Evolutionary conservation across 495 filamentous ascomycete species (phyloP).

Genomic region (Ramalina peruviana): DNA sequence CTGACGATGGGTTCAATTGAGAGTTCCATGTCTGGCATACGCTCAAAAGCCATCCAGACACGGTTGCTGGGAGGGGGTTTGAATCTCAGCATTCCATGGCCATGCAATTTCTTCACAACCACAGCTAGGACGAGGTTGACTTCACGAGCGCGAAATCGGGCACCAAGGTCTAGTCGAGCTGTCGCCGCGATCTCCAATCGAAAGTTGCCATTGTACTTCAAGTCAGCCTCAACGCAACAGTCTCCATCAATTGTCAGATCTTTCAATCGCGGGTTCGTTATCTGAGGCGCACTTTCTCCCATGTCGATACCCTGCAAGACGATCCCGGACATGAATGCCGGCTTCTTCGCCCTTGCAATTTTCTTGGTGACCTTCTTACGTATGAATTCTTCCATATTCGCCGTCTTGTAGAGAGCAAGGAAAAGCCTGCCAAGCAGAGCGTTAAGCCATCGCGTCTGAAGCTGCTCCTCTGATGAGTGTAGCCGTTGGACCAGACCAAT

Average conservation of each 20-base stretch:
- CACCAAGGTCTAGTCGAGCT: constrained; percentile 77
- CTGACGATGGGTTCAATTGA: constrained; percentile 90
- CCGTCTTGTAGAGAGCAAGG: constrained; percentile 72
- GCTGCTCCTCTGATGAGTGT: constrained; percentile 81
- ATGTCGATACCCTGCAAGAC: constrained; percentile 69
- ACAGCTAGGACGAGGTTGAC: constrained; percentile 81
- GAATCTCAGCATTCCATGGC: constrained; percentile 69
- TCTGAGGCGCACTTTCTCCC: constrained; percentile 72
- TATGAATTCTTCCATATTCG: constrained; percentile 63
- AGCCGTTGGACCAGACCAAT: constrained; percentile 75
- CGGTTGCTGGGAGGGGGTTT: constrained; percentile 94
- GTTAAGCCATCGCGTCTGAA: constrained; percentile 92
- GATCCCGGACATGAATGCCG: constrained; percentile 73
- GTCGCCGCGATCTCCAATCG: constrained; percentile 78
- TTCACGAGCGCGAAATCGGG: constrained; percentile 77
- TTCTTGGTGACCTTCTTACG: constrained; percentile 87
- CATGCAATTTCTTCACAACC: constrained; percentile 72
- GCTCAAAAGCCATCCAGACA: constrained; percentile 86
- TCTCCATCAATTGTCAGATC: constrained; percentile 88
- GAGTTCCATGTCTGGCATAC: constrained; percentile 83
- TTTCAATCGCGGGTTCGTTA: constrained; percentile 78
- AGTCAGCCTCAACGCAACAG: constrained; percentile 67
- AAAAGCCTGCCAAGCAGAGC: constrained; percentile 79
- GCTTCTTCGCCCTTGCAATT: constrained; percentile 84
- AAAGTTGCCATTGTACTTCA: constrained; percentile 81